Evolutionary conservation across 495 filamentous ascomycete genomes (phyloP).

Genomic region (Penicillium cataractarum): DNA sequence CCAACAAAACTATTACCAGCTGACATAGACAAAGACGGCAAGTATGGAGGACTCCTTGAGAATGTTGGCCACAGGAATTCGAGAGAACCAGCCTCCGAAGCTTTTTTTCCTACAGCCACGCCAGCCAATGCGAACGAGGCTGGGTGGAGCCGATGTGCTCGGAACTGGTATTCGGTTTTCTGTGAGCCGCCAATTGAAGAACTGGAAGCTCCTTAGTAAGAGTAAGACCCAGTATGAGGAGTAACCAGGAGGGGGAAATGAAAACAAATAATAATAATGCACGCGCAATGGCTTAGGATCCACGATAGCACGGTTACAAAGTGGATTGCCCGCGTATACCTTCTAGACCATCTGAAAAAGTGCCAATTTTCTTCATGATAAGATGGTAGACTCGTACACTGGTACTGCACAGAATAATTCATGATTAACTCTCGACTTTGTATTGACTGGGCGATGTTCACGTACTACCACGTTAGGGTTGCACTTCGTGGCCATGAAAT

Average conservation of each 20-base stretch:
- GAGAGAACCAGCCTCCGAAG: not conserved
- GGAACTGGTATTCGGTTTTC: conserved; percentile 28
- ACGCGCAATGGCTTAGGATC: not conserved
- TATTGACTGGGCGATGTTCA: no score
- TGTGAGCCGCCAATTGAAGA: conserved; percentile 12
- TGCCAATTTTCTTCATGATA: not conserved
- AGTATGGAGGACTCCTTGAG: conserved; percentile 17
- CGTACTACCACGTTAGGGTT: not conserved
- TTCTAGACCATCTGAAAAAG: not conserved
- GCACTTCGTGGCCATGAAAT: not conserved
- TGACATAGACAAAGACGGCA: not conserved
- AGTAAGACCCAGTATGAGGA: not conserved
- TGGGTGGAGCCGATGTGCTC: conserved; percentile 14
- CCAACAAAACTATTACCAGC: not conserved
- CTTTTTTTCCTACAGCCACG: conserved; percentile 13
- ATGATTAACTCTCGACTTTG: no score
- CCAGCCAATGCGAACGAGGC: conserved; percentile 17
- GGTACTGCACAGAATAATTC: no score
- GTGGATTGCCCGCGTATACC: not conserved
- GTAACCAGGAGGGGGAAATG: not conserved
- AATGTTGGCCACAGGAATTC: conserved; percentile 15
- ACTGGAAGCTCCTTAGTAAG: not conserved
- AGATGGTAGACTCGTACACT: not conserved
- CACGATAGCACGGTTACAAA: not conserved
- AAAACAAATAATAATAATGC: conserved; percentile 6